These are phyloP conservation scores for Diaporthe ilicicola DNA, from an alignment of 2,329 filamentous ascomycete species.

Conservation along the genomic window DNA sequence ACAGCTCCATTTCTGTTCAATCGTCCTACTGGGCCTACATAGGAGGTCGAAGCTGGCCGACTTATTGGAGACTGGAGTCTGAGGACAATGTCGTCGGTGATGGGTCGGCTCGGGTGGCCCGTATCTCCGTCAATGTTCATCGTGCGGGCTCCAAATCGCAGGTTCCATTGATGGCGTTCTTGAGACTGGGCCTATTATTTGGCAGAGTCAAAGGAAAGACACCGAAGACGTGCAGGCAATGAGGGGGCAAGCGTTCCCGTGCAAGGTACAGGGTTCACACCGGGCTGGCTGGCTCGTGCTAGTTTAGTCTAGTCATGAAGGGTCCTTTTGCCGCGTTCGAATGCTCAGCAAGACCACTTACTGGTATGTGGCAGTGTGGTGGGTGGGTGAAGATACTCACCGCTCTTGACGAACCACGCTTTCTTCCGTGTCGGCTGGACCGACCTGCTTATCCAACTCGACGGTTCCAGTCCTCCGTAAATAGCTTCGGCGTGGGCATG, in stretches of 20 bases:
- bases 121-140: background rate
- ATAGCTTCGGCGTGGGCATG: background rate
- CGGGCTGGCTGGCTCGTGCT: background rate
- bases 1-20: background rate
- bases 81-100: background rate
- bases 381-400: conserved; percentile 6
- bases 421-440: conserved; percentile 15
- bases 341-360: background rate
- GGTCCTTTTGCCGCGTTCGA: background rate
- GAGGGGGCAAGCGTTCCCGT: background rate
- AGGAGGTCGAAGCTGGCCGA: background rate
- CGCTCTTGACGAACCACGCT: background rate
- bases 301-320: conserved; percentile 21
- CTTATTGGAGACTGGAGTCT: background rate
- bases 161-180: background rate
- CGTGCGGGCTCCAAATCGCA: background rate
- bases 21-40: background rate
- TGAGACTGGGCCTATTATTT: background rate
- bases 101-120: background rate
- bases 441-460: background rate
- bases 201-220: background rate
- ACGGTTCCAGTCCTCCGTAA: background rate
- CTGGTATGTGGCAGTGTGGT: background rate
- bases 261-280: conserved; percentile 5
- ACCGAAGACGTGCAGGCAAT: no score